Evolutionary conservation across 768 basidiomycete genomes (phyloP), one percentile per base, ranked within the genome.

Genomic region (Baorangia bicolor): DNA sequence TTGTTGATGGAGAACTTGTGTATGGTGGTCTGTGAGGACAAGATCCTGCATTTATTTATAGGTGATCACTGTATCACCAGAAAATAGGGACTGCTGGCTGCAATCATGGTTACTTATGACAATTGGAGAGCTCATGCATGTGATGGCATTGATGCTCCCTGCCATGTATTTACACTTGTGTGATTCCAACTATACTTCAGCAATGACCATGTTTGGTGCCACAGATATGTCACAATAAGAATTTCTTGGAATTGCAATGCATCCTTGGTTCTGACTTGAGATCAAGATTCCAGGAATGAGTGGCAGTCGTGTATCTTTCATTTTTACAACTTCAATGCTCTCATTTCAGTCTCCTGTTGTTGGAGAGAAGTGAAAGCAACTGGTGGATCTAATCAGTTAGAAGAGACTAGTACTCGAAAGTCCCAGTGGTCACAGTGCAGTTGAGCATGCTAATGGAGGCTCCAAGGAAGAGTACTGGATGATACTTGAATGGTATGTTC

Each of bases 401-500:
- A 72, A 72, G 57, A 66, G 62, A 50, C 49, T 56, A 25, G 71
- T 69, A 5, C 48, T 73, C 8, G 68, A 71, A 13, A 53, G 58
- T 45, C 53, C 59, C 14, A 27, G 23, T 39, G 57, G 58, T 38
- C 50, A 38, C 27, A 41, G 41, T 10, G 33, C 56, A 23, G 42
- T 37, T n/a, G 58, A 54, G 18, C 38, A 52, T 49, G 54, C 57
- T 45, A 53, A 60, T 20, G 63, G 64, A 31, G 28, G 37, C 48
- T 42, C 44, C 21, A 63, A 49, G 38, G 76, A 78, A 48, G 74
- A 73, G 52, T 83, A 83, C 58, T 92, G 89, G 89, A 86, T 88
- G 80, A 83, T 90, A 34, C 88, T n/a, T n/a, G n/a, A 90, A 72
- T 92, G 90, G 89, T 87, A 68, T 39, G 69, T 59, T 41, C 20